phyloP scores from a whole-genome alignment of 2,329 filamentous ascomycete species.

The Arthrobotrys conoides region DNA sequence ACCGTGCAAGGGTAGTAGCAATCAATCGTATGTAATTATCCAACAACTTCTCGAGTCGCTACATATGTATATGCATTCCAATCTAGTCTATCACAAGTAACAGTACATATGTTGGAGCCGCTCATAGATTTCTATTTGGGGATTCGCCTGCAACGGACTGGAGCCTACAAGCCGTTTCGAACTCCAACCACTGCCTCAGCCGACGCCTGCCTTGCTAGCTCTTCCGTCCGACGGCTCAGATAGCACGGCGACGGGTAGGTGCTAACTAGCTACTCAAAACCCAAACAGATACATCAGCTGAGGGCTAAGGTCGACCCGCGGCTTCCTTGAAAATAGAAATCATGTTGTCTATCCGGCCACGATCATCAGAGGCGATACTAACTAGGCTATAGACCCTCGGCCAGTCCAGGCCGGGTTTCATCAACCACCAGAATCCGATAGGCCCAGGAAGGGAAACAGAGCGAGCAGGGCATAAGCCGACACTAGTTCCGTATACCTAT shows the following conservation, averaged over 20 bases:
- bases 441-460: conserved; percentile 45
- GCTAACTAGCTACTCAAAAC: conserved; percentile 46
- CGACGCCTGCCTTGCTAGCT: conserved; percentile 31
- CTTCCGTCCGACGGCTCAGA: conserved; percentile 25
- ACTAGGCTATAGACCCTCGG: conserved; percentile 29
- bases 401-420: conserved; percentile 50
- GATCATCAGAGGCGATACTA: conserved; percentile 58
- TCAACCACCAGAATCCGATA: conserved; percentile 41
- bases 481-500: conserved; percentile 56
- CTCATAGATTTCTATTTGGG: conserved; percentile 48
- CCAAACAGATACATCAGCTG: conserved; percentile 41
- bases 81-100: conserved; percentile 33
- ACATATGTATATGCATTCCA: conserved; percentile 9
- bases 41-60: conserved; percentile 29
- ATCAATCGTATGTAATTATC: conserved; percentile 35
- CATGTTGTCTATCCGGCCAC: conserved; percentile 55
- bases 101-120: conserved; percentile 34
- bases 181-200: conserved; percentile 38
- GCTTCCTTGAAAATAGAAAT: conserved; percentile 37
- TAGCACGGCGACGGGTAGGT: conserved; percentile 48
- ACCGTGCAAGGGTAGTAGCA: conserved; percentile 43
- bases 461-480: conserved; percentile 30
- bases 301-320: conserved; percentile 41
- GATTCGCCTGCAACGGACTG: conserved; percentile 47
- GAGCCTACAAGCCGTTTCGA: conserved; percentile 48